Conservation (phyloP, 139 green algal species). For the Gonium pectorale region DNA sequence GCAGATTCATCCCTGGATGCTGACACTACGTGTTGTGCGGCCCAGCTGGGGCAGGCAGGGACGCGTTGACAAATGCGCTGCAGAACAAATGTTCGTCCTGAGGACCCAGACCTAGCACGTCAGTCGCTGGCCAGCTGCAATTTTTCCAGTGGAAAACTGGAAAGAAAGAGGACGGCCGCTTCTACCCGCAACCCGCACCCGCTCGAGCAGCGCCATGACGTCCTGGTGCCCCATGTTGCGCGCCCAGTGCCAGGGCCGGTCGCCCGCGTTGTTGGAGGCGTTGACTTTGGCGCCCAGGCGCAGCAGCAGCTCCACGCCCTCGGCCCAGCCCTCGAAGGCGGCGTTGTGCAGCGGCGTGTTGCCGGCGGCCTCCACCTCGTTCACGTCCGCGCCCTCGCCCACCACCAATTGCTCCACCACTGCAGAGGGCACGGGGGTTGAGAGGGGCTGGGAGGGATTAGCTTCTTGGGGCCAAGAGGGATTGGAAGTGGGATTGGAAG, state of each 20-base stretch:
- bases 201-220: slow-evolving; percentile 81
- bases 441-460: background rate
- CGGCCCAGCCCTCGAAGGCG: slow-evolving; percentile 88
- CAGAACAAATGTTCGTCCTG: too few species aligned
- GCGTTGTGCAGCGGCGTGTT: slow-evolving; percentile 88
- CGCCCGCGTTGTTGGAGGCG: slow-evolving; percentile 95
- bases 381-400: slow-evolving; percentile 78
- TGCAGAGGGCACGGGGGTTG: slow-evolving; percentile 47
- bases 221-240: slow-evolving; percentile 82
- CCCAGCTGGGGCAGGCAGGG: too few species aligned
- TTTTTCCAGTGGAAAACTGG: too few species aligned
- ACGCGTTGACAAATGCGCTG: too few species aligned
- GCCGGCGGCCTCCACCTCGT: slow-evolving; percentile 94
- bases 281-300: slow-evolving; percentile 89
- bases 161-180: too few species aligned
- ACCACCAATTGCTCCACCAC: slow-evolving; percentile 72
- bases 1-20: too few species aligned
- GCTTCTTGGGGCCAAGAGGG: too few species aligned
- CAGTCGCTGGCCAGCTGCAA: too few species aligned
- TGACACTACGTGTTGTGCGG: too few species aligned
- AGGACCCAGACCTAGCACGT: too few species aligned
- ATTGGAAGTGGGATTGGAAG: background rate
- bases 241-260: slow-evolving; percentile 87
- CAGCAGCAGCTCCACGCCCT: slow-evolving; percentile 89
- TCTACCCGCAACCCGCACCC: too few species aligned